Base-by-base conservation (phyloP, 768 basidiomycete species). In the Rickenella mellea region DNA sequence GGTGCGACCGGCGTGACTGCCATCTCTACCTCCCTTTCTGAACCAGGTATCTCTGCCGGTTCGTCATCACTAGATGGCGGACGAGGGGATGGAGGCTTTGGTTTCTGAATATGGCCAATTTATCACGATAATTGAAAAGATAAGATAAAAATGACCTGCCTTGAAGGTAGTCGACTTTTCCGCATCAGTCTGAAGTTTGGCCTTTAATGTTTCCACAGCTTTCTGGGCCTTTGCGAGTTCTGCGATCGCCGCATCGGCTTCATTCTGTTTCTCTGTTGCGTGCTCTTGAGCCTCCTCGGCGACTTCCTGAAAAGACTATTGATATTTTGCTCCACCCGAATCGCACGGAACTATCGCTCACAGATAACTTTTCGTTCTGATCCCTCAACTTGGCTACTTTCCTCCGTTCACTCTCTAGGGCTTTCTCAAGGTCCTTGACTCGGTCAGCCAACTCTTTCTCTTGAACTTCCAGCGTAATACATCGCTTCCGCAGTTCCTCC, bases 391-490 rank as follows among this genome's bases (percentile, higher is more conserved):
- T 73, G 10, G 65, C 64, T 8, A 41, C 15, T 17, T 39, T 41
- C 30, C 42, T 45, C n/a, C 36, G 51, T 25, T 52, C 51, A 40
- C 52, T 51, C 41, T 51, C 47, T 44, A 43, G 24, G 22, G 46
- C 42, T 39, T 43, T 55, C 35, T 47, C 43, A 14, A 55, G 43
- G 22, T 64, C 61, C 22, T 49, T 48, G 17, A 67, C 47, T 20
- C 51, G 58, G 14, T 43, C 46, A 49, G 70, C 67, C 6, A 78
- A 57, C 28, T 74, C 70, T 42, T 65, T 63, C 12, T 77, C 62
- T 42, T 74, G 61, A 2, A 71, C 59, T 43, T 86, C 79, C 9
- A 85, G 63, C 25, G 77, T 71, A 8, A 69, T 61, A 8, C 73
- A 71, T 42, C 67, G 63, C 53, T 76, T 78, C 30, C 76, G 68